Base-by-base conservation (phyloP, 2,329 filamentous ascomycete genomes). In the Paraconiothyrium sp. region DNA sequence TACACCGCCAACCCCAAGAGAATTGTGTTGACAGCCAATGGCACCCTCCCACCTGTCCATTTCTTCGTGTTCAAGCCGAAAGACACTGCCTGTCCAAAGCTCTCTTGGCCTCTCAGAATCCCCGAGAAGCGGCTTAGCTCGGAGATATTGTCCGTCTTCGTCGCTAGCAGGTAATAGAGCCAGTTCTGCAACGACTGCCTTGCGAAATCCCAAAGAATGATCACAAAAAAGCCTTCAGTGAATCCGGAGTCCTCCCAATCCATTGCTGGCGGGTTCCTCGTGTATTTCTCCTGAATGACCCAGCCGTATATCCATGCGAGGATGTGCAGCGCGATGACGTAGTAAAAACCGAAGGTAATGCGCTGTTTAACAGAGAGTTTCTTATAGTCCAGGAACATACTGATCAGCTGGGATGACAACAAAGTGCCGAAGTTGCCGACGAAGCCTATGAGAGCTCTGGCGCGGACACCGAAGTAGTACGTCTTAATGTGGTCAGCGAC, bases 161-260 rank as follows among this genome's bases (percentile, higher is more conserved):
- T 85, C 0, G 84, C 83, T 1, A 87, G 74, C 20, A 87, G 74
- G 65, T 86, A 87, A 63, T 87, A 87, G 0, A 87, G 76, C 83
- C 83, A 86, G 57, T 86, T 87, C 68, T 87, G 84, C 22, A 86
- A 69, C 0, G 82, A 77, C 67, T 87, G 84, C 2, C 83, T 77
- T 2, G 84, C 76, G 64, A 86, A 86, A 69, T 79, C 73, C 84
- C 83, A 84, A 0, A 84, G 75, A 0, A 84, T 71, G 1, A 84
- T 63, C 2, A 84, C 83, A 54, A 84, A 85, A 60, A 84, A 80
- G 0, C 82, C 83, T 59, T 84, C 78, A 0, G 76, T 72, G 20
- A 84, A 85, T 0, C 83, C 83, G 3, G 41, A 27, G 16, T 70
- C 67, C 24, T 77, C 72, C 78, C 81, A 83, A 57, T 84, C 81